Base-by-base conservation (phyloP, 441 rosid genomes). In the Jatropha multifida region DNA sequence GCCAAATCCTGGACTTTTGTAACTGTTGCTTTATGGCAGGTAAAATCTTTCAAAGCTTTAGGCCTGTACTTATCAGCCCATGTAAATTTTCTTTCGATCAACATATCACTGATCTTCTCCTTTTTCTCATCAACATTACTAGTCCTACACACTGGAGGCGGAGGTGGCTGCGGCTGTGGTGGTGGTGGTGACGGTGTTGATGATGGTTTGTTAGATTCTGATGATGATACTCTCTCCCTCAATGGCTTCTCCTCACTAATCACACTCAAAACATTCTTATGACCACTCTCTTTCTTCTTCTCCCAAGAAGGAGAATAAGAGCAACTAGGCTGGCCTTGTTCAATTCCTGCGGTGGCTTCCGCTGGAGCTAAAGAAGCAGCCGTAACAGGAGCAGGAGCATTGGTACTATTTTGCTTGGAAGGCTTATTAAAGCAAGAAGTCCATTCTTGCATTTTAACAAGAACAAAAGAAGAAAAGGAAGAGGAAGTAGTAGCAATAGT, bases 61-160 rank as follows among this genome's bases (percentile, higher is more conserved):
- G 90, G 90, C 78, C 62, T 71, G 60, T 83, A 78, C 74, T 76
- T 85, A 71, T 79, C 75, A 68, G 87, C 87, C 86, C 81, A 84
- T 15, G 40, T 64, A 74, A 78, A 80, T 58, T 58, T 71, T 18
- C 26, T 38, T 40, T 11, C 67, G 12, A 60, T 20, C n/a, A 52
- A 23, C 63, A 40, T 51, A 44, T 69, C n/a, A 27, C 20, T 17
- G 41, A 56, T 7, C 7, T 4, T 48, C 18, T 73, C 81, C 13
- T 38, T 27, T 18, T 71, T 61, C 3, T 44, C 75, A 52, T 59
- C 72, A 17, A 51, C 42, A 58, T 68, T 69, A 17, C 23, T 32
- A 58, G 18, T 1, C 2, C 55, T 27, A 48, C 26, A 44, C 10
- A 11, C 10, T 44, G 48, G 48, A 6, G 48, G 48, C 9, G 48